Base-by-base conservation (phyloP, 495 filamentous ascomycete species). In the Astrothelium macrocarpum region DNA sequence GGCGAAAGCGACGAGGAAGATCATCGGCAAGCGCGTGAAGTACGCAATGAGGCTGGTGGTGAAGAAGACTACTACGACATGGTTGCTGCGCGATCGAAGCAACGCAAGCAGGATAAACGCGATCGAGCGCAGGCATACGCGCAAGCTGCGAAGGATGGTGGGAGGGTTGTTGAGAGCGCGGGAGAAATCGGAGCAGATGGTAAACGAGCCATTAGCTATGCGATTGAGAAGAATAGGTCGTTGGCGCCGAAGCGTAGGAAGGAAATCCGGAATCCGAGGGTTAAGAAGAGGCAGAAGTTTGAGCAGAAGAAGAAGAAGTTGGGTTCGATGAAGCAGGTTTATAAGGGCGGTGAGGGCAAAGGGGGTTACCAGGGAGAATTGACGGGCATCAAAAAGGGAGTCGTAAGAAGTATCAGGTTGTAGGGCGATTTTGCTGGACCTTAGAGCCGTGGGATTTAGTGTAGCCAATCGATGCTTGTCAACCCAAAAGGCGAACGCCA, bases 191-290 rank as follows among this genome's bases (percentile, higher is more conserved):
- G 81, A 25, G 77, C 81, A 14, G 90, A 93, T 68, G 92, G 90
- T 59, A 95, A 95, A 79, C 81, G 95, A 56, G 87, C 88, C 70
- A 94, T 97, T 74, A 85, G 82, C 7, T 97, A 95, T 76, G 81
- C 85, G 72, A 97, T 98, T 72, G 80, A 91, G 81, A 96, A 96
- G 84, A 98, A 98, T 75, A 96, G 96, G 81, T 94, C 95, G 34
- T 79, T 98, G 67, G 85, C 89, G 67, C 89, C 92, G 59, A 84
- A 88, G 71, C 81, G 94, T 60, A 95, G 85, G 82, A 97, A 97
- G 83, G 90, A 94, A 61, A 85, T 89, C 58, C 81, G 94, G 65
- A 98, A 98, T 77, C 94, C 95, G 16, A 81, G 94, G 75, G 91
- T 98, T 62, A 98, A 97, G 87, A 98, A 97, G 88, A 82, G 89